Conservation (phyloP, 2,329 filamentous ascomycete genomes). For the Metarhizium guizhouense region DNA sequence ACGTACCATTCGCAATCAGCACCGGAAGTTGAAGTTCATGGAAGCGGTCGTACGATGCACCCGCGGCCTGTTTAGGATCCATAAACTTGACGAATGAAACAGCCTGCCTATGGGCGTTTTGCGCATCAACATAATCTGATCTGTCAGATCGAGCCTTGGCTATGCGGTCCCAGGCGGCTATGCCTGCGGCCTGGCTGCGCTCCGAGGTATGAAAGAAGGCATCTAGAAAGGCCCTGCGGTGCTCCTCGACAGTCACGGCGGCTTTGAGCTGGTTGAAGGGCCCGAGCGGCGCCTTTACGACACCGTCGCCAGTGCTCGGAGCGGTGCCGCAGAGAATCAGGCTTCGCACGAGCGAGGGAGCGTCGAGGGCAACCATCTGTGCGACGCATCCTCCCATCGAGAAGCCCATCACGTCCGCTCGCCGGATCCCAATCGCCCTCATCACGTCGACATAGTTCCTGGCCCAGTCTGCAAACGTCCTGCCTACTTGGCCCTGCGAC, state of each 20-base stretch:
- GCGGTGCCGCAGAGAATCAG: slow-evolving; percentile 35
- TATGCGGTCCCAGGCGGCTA: slow-evolving; percentile 26
- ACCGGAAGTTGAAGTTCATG: slow-evolving; percentile 25
- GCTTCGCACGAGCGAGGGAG: slow-evolving; percentile 26
- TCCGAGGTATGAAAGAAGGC: slow-evolving; percentile 25
- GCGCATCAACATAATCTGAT: slow-evolving; percentile 15
- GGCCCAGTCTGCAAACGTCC: slow-evolving; percentile 21
- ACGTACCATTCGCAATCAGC: slow-evolving; percentile 29
- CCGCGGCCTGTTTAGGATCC: slow-evolving; percentile 21
- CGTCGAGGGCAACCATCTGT: slow-evolving; percentile 34
- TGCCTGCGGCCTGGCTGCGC: slow-evolving; percentile 21
- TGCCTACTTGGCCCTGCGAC: slow-evolving; percentile 31
- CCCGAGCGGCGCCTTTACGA: slow-evolving; percentile 18
- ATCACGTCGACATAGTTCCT: slow-evolving; percentile 26
- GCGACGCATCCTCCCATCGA: slow-evolving; percentile 39
- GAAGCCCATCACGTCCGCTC: slow-evolving; percentile 39
- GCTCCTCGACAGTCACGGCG: slow-evolving; percentile 22
- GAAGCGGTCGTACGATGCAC: slow-evolving; percentile 25
- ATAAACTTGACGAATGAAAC: slow-evolving; percentile 26
- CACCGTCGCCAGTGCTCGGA: slow-evolving; percentile 28
- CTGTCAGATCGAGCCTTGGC: slow-evolving; percentile 16
- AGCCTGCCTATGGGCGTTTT: slow-evolving; percentile 19
- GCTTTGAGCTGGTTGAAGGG: slow-evolving; percentile 24
- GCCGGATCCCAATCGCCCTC: slow-evolving; percentile 24
- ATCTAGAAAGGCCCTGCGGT: slow-evolving; percentile 22